Conservation (phyloP, 2,329 filamentous ascomycete species). For the Stagonosporopsis cucurbitacearum region DNA sequence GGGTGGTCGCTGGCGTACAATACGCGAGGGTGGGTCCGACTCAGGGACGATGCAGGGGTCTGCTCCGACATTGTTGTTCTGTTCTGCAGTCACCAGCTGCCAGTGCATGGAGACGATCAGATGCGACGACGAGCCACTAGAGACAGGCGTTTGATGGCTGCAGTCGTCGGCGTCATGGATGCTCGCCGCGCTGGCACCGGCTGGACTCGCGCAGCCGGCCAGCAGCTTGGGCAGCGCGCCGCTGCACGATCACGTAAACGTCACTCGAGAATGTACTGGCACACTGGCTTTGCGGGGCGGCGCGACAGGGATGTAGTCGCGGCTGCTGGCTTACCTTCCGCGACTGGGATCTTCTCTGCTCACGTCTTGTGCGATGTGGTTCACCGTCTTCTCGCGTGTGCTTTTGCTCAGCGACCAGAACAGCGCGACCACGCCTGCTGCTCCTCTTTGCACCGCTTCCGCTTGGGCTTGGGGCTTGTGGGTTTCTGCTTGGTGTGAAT, state of each 20-base stretch:
- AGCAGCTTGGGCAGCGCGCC: background rate
- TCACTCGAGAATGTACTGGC: background rate
- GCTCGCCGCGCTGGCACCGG: background rate
- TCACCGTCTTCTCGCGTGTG: slow-evolving; percentile 26
- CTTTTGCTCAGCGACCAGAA: background rate
- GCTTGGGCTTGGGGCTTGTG: background rate
- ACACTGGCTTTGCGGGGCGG: slow-evolving; percentile 14
- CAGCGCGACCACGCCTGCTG: background rate
- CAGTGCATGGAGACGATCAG: slow-evolving; percentile 1
- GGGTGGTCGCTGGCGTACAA: too few species aligned
- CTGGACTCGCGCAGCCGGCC: background rate
- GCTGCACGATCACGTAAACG: slow-evolving; percentile 16
- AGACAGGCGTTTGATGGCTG: background rate
- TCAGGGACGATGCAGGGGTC: slow-evolving; percentile 17
- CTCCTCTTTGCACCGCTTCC: background rate
- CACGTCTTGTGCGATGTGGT: slow-evolving; percentile 15
- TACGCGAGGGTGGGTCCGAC: background rate
- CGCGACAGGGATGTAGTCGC: slow-evolving; percentile 12
- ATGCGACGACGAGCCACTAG: background rate
- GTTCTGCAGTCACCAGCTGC: background rate
- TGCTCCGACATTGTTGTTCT: background rate
- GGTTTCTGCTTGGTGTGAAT: too few species aligned
- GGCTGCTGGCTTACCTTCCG: slow-evolving; percentile 20
- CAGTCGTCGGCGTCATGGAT: slow-evolving; percentile 10
- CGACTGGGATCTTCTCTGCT: slow-evolving; percentile 10